Percentiles rank a stretch among this genome's conserved stretches.
These are phyloP conservation scores for Salix caprea DNA, from an alignment of 345 rosid genomes.

Conservation along the genomic window DNA sequence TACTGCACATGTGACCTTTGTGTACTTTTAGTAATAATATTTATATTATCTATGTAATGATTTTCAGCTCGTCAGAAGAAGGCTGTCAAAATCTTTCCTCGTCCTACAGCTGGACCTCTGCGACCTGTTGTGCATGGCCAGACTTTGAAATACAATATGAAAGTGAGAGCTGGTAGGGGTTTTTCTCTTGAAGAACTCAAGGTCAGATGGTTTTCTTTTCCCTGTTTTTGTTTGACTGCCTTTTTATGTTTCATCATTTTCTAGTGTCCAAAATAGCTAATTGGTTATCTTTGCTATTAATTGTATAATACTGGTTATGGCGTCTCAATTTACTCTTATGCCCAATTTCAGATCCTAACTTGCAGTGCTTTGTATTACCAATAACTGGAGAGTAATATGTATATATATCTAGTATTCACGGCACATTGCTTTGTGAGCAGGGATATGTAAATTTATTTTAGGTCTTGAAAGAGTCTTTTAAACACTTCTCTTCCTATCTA, in stretches of 20 bases:
- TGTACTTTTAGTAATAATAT: background rate
- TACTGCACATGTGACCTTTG: too few species aligned
- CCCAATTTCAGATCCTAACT: background rate
- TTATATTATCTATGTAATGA: background rate
- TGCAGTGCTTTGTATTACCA: background rate
- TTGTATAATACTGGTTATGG: background rate
- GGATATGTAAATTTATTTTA: background rate
- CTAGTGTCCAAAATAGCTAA: background rate
- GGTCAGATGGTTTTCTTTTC: slow-evolving; percentile 30
- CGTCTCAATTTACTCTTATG: background rate
- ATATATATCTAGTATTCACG: background rate
- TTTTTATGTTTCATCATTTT: background rate
- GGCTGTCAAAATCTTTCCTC: slow-evolving; percentile 35
- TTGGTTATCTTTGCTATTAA: background rate
- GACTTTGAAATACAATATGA: slow-evolving; percentile 88
- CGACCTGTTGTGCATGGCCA: slow-evolving; percentile 74
- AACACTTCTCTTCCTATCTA: background rate
- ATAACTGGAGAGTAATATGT: background rate
- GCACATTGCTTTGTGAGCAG: background rate
- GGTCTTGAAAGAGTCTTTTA: background rate
- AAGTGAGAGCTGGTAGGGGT: slow-evolving; percentile 78
- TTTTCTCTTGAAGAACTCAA: slow-evolving; percentile 90
- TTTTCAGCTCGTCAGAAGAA: slow-evolving; percentile 31
- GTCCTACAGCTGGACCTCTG: slow-evolving; percentile 46
- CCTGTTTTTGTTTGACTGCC: background rate